Evolutionary conservation across 129 eudicot species (phyloP), one percentile per base, ranked within the genome.

Genomic region (Helianthus tuberosus): DNA sequence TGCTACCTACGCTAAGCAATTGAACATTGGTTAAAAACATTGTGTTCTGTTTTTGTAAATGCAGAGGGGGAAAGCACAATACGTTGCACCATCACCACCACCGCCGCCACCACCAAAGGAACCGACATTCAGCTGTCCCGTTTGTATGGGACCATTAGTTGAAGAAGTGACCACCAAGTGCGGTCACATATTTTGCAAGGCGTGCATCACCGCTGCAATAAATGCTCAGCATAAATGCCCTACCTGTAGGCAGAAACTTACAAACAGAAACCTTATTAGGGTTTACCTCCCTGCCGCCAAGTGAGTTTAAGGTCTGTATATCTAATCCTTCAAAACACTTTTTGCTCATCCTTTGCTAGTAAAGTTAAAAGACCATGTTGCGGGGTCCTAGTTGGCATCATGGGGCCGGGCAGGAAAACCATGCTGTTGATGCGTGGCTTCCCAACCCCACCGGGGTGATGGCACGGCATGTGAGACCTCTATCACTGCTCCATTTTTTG

Each of bases 111-210:
- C 94, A 3, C 91, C 86, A 14, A 82, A 76, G 70, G 98, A 88
- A 59, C 91, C 84, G 8, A 72, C 83, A 0, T 94, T 94, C 70
- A 94, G 77, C 77, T 94, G 98, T 70, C 98, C 98, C 15, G 78
- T 90, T 51, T 94, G 98, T 86, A 81, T 94, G 96, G 97, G 93
- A 7, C 81, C 91, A 5, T 57, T 90, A n/a, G 91, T 83, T 20
- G 93, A 94, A 51, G 97, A 86, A 77, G 74, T 82, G 87, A 77
- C 98, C 11, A 94, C 98, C 4, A 93, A 86, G 65, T 94, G 98
- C 69, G 98, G 97, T 64, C 97, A 94, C 79, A 94, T 94, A 51
- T 94, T 94, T 79, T 94, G 98, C 80, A 90, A 86, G 80, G 75
- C 55, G 4, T 93, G 96, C 84, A 88, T 94, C 64, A 79, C 78